phyloP scores from a whole-genome alignment of 495 filamentous ascomycete species.

The Aspergillus sclerotioniger region DNA sequence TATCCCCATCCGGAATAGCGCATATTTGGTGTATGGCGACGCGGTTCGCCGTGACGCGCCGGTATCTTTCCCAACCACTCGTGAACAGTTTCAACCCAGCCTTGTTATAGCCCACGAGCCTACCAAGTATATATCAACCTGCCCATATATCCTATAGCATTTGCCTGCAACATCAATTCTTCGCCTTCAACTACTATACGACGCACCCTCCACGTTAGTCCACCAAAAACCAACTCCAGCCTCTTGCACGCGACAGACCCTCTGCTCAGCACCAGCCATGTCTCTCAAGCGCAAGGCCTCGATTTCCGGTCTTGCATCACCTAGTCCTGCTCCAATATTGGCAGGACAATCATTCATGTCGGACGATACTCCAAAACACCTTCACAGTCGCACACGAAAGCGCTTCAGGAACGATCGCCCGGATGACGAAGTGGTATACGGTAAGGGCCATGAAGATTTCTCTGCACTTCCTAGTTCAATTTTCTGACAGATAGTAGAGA shows the following conservation, averaged over 20 bases:
- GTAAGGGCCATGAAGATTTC: slow-evolving; percentile 26
- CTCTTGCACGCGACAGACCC: not conserved
- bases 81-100: slow-evolving; percentile 5
- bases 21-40: slow-evolving; percentile 17
- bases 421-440: slow-evolving; percentile 44
- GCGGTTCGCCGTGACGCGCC: slow-evolving; percentile 5
- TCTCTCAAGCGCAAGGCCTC: slow-evolving; percentile 54
- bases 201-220: not conserved
- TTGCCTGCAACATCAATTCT: not conserved
- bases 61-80: slow-evolving; percentile 11
- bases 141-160: too few species aligned
- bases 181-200: not conserved
- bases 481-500: slow-evolving; percentile 29
- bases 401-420: slow-evolving; percentile 51
- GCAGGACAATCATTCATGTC: slow-evolving; percentile 22
- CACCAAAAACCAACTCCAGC: not conserved
- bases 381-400: slow-evolving; percentile 52
- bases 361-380: slow-evolving; percentile 36
- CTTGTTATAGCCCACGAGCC: not conserved
- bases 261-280: slow-evolving; percentile 27
- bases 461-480: not conserved
- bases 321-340: slow-evolving; percentile 29
- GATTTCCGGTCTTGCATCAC: slow-evolving; percentile 32
- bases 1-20: slow-evolving; percentile 22
- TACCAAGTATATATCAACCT: not conserved